Conservation (phyloP, 2,329 filamentous ascomycete species). For the Colletotrichum sp. region DNA sequence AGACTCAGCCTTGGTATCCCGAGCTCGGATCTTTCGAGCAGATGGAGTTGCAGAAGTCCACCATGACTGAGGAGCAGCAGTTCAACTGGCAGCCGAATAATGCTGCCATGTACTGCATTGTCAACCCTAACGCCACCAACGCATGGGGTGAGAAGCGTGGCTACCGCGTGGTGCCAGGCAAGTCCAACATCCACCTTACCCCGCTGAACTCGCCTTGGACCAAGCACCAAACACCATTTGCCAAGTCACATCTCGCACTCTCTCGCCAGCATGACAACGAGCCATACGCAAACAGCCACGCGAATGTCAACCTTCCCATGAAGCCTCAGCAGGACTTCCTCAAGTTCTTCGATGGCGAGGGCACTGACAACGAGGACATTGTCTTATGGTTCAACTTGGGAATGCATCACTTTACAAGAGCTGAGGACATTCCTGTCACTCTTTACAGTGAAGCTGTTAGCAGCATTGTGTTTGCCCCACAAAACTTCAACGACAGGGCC, state of each 20-base stretch:
- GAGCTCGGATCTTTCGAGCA: conserved; percentile 41
- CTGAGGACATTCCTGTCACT: conserved; percentile 33
- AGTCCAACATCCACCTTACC: conserved; percentile 76
- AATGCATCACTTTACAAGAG: conserved; percentile 45
- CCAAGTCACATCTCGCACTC: conserved; percentile 51
- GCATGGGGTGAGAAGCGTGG: conserved; percentile 74
- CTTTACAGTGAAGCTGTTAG: conserved; percentile 36
- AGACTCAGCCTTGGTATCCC: conserved; percentile 39
- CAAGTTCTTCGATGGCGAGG: conserved; percentile 43
- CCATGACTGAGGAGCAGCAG: conserved; percentile 28
- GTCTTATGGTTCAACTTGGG: conserved; percentile 55
- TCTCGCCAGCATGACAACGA: conserved; percentile 13
- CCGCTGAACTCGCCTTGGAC: conserved; percentile 46
- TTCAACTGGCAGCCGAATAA: conserved; percentile 47
- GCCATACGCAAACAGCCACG: conserved; percentile 16
- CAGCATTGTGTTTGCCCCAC: conserved; percentile 36
- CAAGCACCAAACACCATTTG: conserved; percentile 44
- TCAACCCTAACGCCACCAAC: conserved; percentile 51
- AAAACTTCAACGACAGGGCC: conserved; percentile 36
- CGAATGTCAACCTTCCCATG: conserved; percentile 22
- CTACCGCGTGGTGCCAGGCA: conserved; percentile 97
- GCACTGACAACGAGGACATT: conserved; percentile 39
- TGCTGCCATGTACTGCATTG: conserved; percentile 46
- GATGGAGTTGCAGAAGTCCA: conserved; percentile 30
- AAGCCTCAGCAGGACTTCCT: conserved; percentile 49